A percentile compares a stretch with the other conserved stretches of the same genome.
Evolutionary conservation across 805 yeast genomes (phyloP).

Genomic region (Candida berthetii): DNA sequence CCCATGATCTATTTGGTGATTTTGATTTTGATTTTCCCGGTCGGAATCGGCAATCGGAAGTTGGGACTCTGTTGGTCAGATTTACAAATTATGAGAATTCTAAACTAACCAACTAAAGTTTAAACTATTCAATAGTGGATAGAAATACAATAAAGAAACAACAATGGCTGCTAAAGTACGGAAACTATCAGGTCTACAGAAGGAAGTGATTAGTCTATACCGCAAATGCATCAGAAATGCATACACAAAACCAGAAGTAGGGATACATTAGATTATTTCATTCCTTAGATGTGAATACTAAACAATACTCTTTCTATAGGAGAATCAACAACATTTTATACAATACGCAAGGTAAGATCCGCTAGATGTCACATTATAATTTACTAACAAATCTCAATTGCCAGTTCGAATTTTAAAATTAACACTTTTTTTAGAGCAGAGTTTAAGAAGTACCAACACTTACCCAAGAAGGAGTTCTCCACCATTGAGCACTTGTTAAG

Average conservation of each 20-base stretch:
- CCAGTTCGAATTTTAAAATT: no score
- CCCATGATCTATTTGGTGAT: no score
- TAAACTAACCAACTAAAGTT: no score
- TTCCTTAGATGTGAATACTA: neutral
- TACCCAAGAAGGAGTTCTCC: constrained; percentile 75
- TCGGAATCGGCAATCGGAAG: no score
- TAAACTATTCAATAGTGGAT: no score
- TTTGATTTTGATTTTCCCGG: no score
- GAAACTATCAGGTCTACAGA: constrained; percentile 42
- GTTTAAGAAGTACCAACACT: constrained; percentile 47
- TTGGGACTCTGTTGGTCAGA: no score
- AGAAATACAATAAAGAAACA: neutral
- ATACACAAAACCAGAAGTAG: constrained; percentile 35
- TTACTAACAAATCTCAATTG: neutral
- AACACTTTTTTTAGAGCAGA: constrained; percentile 34
- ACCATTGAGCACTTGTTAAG: constrained; percentile 83
- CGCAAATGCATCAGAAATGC: constrained; percentile 40
- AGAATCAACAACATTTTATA: constrained; percentile 37
- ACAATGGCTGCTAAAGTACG: constrained; percentile 20
- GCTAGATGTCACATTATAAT: neutral
- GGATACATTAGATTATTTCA: neutral
- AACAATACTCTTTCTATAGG: no score
- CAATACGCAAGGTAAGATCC: constrained; percentile 26
- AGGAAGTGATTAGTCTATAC: constrained; percentile 43
- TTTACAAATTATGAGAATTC: no score